Base-by-base conservation (phyloP, 768 basidiomycete species). In the Termitomyces sp. region DNA sequence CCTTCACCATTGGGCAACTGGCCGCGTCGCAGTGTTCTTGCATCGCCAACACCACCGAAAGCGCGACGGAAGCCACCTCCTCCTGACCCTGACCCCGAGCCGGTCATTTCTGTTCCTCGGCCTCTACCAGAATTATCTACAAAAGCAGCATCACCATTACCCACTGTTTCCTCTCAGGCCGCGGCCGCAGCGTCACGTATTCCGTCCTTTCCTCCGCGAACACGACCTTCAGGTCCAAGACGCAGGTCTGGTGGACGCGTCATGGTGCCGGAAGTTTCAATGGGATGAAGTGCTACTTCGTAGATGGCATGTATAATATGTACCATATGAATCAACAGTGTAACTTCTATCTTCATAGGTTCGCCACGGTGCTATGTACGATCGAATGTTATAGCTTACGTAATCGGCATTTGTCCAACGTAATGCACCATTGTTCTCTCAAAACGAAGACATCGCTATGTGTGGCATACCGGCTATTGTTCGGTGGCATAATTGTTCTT, bases 1-100 rank as follows among this genome's bases (percentile, higher is more conserved):
- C 77, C 81, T 32, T 72, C 78, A 27, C 81, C 79, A 3, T 68
- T 86, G 0, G 81, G 82, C 18, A 69, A 81, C 34, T 85, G 85
- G 84, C 85, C 83, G 37, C 78, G 46, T 40, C 46, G 79, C 22
- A 63, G 66, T 12, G 76, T 84, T 61, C 69, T 72, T 14, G 65
- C 74, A 24, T 65, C 71, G 18, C 72, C 74, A 45, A 70, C 74
- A 10, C 47, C 56, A 49, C 47, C 56, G 48, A 71, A 67, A 40
- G 57, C 62, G 32, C 74, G 74, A 58, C 68, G 68, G 62, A 70
- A 70, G 62, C 59, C 64, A 40, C 61, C 59, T 9, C 39, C 26
- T 24, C 34, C 32, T 9, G 8, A 9, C 2, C 22, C 42, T 40
- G 20, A n/a, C 13, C 36, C 22, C 16, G 43, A 5, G 13, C 34